Evolutionary conservation across 2,329 filamentous ascomycete species (phyloP).

Genomic region (Aureobasidium namibiae): DNA sequence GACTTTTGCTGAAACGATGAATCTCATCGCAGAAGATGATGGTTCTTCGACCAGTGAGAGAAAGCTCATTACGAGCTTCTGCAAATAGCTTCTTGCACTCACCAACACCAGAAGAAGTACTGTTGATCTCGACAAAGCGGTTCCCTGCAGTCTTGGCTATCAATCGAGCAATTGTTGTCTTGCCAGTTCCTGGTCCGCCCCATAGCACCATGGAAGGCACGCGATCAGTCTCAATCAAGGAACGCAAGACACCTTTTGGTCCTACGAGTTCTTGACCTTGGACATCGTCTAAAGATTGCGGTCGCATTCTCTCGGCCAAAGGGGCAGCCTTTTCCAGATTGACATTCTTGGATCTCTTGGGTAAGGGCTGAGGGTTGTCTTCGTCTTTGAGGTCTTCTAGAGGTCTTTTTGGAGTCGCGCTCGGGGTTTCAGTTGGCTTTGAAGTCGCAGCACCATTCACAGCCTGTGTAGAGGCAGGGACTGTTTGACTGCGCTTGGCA

Average conservation of each 20-base stretch:
- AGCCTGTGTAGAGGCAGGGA: constrained; percentile 11
- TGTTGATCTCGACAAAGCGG: constrained; percentile 92
- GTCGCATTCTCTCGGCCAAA: constrained; percentile 89
- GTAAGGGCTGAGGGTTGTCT: constrained; percentile 22
- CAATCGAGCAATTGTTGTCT: constrained; percentile 86
- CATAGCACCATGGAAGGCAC: constrained; percentile 95
- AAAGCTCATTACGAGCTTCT: constrained; percentile 72
- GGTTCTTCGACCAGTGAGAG: constrained; percentile 77
- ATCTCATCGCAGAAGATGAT: constrained; percentile 98
- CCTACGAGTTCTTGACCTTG: constrained; percentile 89
- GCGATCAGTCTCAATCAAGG: constrained; percentile 74
- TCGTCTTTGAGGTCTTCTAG: constrained; percentile 5
- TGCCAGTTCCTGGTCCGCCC: constrained; percentile 73
- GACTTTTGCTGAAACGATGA: constrained; percentile 80
- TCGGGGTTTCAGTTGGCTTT: not conserved
- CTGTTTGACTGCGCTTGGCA: constrained; percentile 28
- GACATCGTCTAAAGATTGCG: constrained; percentile 73
- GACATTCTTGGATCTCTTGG: constrained; percentile 57
- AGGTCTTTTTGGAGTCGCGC: not conserved
- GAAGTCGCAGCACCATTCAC: constrained; percentile 13
- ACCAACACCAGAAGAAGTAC: constrained; percentile 75
- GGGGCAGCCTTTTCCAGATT: constrained; percentile 64
- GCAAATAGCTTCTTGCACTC: constrained; percentile 90
- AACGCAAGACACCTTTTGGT: constrained; percentile 70
- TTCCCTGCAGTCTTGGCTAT: constrained; percentile 75